Percentiles rank a stretch among this genome's conserved stretches.
Evolutionary conservation across 2,329 filamentous ascomycete genomes (phyloP).

Genomic region (Trichoderma sp.): DNA sequence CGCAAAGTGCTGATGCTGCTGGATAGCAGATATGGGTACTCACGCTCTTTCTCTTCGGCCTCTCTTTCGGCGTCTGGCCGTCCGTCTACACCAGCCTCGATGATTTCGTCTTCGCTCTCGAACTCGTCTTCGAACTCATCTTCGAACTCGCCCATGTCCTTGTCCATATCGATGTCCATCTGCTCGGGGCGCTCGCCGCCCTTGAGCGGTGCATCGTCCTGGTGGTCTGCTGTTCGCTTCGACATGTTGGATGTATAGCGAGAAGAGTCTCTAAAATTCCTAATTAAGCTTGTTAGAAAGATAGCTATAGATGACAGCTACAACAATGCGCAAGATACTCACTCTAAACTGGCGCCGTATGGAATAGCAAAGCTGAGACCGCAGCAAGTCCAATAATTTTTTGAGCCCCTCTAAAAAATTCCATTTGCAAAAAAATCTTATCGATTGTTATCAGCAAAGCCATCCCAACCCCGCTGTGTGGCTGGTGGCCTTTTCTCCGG

Average conservation of each 20-base stretch:
- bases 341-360: not conserved
- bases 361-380: not conserved
- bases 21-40: slow-evolving; percentile 13
- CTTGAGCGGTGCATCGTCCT: slow-evolving; percentile 56
- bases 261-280: not conserved
- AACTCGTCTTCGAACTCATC: slow-evolving; percentile 94
- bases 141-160: slow-evolving; percentile 80
- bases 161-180: slow-evolving; percentile 64
- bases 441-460: not conserved
- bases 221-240: slow-evolving; percentile 58
- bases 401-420: slow-evolving; percentile 15
- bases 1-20: not conserved
- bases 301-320: not conserved
- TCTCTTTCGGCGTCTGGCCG: slow-evolving; percentile 90
- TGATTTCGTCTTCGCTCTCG: slow-evolving; percentile 85
- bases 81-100: slow-evolving; percentile 93
- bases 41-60: slow-evolving; percentile 76
- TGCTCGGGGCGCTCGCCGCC: slow-evolving; percentile 62
- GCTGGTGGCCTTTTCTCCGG: not conserved
- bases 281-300: not conserved
- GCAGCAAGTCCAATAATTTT: slow-evolving; percentile 7
- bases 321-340: not conserved
- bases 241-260: slow-evolving; percentile 48
- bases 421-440: not conserved
- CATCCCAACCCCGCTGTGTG: slow-evolving; percentile 5